A percentile compares a stretch with the other conserved stretches of the same genome.
phyloP scores from a whole-genome alignment of 140 eudicot genomes.

The Stevia rebaudiana region DNA sequence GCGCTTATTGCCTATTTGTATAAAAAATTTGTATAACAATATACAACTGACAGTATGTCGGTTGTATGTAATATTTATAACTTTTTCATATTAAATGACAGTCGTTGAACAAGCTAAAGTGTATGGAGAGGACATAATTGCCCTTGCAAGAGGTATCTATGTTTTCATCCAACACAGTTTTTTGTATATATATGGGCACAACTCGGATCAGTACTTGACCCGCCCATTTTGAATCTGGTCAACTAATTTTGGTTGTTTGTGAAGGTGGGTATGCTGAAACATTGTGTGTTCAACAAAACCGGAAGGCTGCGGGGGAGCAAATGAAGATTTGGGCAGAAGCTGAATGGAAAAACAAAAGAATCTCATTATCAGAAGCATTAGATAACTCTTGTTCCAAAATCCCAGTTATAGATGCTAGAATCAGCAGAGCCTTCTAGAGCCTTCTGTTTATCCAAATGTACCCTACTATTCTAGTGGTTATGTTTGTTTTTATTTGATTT shows the following conservation, averaged over 20 bases:
- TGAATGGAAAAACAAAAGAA: conserved; percentile 65
- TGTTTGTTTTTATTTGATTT: no score
- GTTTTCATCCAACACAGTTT: not conserved
- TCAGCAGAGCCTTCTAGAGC: conserved; percentile 54
- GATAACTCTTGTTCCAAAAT: conserved; percentile 51
- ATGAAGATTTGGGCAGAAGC: conserved; percentile 78
- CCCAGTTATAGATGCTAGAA: conserved; percentile 67
- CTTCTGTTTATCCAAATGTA: no score
- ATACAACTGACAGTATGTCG: no score
- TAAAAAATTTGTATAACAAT: not conserved
- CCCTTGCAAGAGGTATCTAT: conserved; percentile 90
- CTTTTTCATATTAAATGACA: conserved; percentile 22
- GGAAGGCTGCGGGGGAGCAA: conserved; percentile 70
- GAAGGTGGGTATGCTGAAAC: conserved; percentile 89
- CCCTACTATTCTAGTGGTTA: no score
- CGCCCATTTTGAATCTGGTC: not conserved
- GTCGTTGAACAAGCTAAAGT: conserved; percentile 36
- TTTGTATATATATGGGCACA: not conserved
- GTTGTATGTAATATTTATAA: not conserved
- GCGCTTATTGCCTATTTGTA: conserved; percentile 7
- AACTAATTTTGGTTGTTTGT: conserved; percentile 15
- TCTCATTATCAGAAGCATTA: conserved; percentile 71
- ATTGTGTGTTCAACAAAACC: conserved; percentile 67
- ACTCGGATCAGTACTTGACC: not conserved
- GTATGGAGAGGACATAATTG: conserved; percentile 55